Evolutionary conservation across 768 basidiomycete species (phyloP), one percentile per base, ranked within the genome.

Genomic region (Tremella mesenterica): DNA sequence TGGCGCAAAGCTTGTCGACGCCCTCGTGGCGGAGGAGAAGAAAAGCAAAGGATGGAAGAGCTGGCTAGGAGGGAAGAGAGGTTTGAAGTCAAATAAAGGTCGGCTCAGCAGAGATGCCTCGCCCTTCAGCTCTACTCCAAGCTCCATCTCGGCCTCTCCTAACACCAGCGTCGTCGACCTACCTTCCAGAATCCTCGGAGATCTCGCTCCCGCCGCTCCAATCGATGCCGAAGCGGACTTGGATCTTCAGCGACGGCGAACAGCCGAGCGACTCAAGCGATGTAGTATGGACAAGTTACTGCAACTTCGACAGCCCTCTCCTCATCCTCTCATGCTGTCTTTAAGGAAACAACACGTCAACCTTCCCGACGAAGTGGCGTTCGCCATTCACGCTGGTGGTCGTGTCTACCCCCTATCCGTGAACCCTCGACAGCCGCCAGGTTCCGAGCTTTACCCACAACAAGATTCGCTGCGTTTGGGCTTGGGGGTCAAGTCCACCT

Each of bases 341-440:
- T 55, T 69, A 21, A 48, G 50, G 2, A 53, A 62, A 30, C 67
- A 65, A 31, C 48, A 60, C 44, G 50, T 44, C 29, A 53, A 58
- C 29, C 55, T 68, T 1, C 66, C 66, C 0, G 58, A 65, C 44
- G 66, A 68, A 52, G 59, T 68, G 2, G 63, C 66, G 23, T 53
- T 59, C 34, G 58, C 63, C 2, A 51, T 68, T 29, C 57, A 57
- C 48, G 53, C 63, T 18, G 65, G 61, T 10, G 50, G 59, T 48
- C 47, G 58, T 21, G 56, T 60, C n/a, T 69, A 60, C 48, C 67
- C 67, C 1, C 44, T 51, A 13, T 59, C 56, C 14, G 60, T 65
- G 55, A 69, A 69, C 44, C 25, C 47, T 2, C 46, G 38, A 14
- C 44, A 56, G 6, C 33, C 34, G 4, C 28, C 38, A 8, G 50